Evolutionary conservation across 2,329 filamentous ascomycete genomes (phyloP), one percentile per base, ranked within the genome.

Genomic region (Aureobasidium sp.): DNA sequence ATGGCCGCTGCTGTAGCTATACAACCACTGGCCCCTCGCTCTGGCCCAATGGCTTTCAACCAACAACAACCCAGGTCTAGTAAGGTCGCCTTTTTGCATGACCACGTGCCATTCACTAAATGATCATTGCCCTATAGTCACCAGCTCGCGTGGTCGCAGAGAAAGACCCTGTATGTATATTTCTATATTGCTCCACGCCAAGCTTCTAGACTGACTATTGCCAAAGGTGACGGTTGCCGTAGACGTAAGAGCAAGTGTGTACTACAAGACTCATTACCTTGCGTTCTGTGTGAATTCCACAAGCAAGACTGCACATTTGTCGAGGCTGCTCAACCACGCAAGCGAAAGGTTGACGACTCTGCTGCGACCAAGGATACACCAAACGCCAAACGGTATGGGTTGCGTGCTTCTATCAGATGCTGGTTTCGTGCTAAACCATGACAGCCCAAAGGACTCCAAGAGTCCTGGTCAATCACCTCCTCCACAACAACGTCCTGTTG

Each of bases 271-370:
- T 85, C 89, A 68, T 81, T 81, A 43, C 79, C 82, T 67, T 94
- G 90, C 75, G 82, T 90, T 65, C 81, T 90, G 66, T 95, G 90
- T 75, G 87, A 90, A 72, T 86, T 87, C 72, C 87, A 87, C 75
- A 87, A 87, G 69, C 84, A 89, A 71, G 87, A 90, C 68, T 94
- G 90, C 75, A 92, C 90, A 47, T 86, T 92, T 72, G 81, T 87
- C 56, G 85, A 87, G 67, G 90, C 88, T 73, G 89, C 89, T 27
- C 85, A 87, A 71, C 86, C 88, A 63, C 84, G 90, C 69, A 94
- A 94, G 79, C 83, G 90, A 72, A 93, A 92, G 78, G 77, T 90
- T 66, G 84, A 87, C 70, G 83, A 86, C 69, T 77, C 80, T 64
- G 77, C 67, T 5, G 60, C 50, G 46, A 52, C 64, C 34, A 66